A percentile compares a stretch with the other conserved stretches of the same genome.
Evolutionary conservation across 1,284 basidiomycete genomes (phyloP).

Genomic region (Wolfiporia cocos): DNA sequence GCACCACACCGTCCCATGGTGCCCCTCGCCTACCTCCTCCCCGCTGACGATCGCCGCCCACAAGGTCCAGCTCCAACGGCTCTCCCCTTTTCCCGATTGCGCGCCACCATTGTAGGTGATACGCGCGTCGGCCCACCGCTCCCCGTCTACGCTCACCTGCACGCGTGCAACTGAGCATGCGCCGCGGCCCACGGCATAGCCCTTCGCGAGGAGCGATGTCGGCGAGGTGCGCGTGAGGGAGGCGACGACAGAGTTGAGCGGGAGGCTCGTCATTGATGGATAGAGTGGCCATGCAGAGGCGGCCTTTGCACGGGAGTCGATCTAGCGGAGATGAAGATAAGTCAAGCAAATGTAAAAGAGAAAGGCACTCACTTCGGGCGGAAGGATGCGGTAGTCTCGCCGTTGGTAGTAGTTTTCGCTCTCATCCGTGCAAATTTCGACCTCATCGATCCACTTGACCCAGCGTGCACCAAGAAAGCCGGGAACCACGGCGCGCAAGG

Average conservation of each 20-base stretch:
- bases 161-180: no score
- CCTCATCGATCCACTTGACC: slow-evolving; percentile 73
- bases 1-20: no score
- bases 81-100: no score
- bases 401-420: slow-evolving; percentile 65
- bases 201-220: no score
- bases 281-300: slow-evolving; percentile 38
- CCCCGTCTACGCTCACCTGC: no score
- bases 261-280: slow-evolving; percentile 53
- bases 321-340: slow-evolving; percentile 1
- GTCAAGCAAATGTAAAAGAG: not conserved
- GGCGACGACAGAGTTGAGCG: slow-evolving; percentile 57
- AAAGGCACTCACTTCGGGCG: slow-evolving; percentile 40
- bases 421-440: slow-evolving; percentile 47
- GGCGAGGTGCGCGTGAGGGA: slow-evolving; percentile 24
- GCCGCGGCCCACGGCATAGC: no score
- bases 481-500: slow-evolving; percentile 62
- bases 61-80: no score
- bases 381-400: slow-evolving; percentile 60
- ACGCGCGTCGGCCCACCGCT: no score
- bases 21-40: no score
- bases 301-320: slow-evolving; percentile 27
- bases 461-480: slow-evolving; percentile 70
- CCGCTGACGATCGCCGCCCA: no score
- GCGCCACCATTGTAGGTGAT: no score